Base-by-base conservation (phyloP, 352 stramenopile species). In the Pythium plurisporium region DNA sequence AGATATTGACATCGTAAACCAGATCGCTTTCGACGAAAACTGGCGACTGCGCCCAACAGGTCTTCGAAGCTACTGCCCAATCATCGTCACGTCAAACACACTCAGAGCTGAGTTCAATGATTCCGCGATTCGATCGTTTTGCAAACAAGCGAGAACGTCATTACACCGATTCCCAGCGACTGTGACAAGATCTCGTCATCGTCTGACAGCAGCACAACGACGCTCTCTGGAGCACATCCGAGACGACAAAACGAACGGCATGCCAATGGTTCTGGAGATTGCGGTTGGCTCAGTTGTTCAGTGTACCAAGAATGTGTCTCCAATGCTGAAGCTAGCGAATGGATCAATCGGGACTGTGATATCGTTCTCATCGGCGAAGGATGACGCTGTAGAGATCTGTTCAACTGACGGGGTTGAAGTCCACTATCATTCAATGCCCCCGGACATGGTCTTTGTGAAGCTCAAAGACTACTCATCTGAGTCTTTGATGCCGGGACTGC, bases 241-340 rank as follows among this genome's bases (percentile, higher is more conserved):
- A 22, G 55, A 62, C 40, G 55, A 62, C 27, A 55, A 55, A 20
- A 51, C 44, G 1, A 12, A 22, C 22, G 36, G 36, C 2, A 29
- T 62, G 26, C 44, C 55, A 1, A 37, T 50, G 2, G 22, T 51
- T 10, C 26, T 62, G 15, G 55, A 62, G 8, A 8, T 62, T 0
- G 34, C 45, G 3, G 17, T 55, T 17, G 54, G 54, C 4, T 29
- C 26, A 11, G 7, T 15, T 2, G 43, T 47, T 1, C 54, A 62
- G 14, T 62, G 55, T 36, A 62, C 55, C 1, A 62, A 55, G 27
- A 62, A 62, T 34, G 34, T 62, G 1, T 45, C 25, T 8, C 15
- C 11, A 8, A 12, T 14, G 3, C 20, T 62, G 5, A 55, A 55
- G 29, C 55, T 62, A 12, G 34, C 55, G 1, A 55, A 62, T 25